Conservation (phyloP, 169 alveolate species). For the Plasmodium yoelii region DNA sequence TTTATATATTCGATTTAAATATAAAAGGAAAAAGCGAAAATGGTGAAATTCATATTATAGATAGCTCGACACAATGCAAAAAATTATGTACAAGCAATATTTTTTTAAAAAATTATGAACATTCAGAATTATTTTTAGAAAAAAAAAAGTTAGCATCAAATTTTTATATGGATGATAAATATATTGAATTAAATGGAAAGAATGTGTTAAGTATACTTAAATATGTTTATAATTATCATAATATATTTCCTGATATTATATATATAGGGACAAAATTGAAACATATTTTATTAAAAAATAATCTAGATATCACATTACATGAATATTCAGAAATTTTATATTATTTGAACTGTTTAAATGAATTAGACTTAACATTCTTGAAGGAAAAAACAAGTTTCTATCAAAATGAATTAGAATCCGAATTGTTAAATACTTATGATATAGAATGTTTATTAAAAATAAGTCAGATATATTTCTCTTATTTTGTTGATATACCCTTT, state of each 20-base stretch:
- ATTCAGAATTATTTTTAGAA: constrained; percentile 16
- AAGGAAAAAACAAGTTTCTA: constrained; percentile 32
- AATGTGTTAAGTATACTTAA: constrained; percentile 43
- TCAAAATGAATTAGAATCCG: constrained; percentile 18
- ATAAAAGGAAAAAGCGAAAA: neutral
- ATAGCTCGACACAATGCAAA: neutral
- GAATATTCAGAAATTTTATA: constrained; percentile 49
- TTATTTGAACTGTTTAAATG: constrained; percentile 5
- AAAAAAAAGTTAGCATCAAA: neutral
- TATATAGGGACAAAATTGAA: constrained; percentile 9
- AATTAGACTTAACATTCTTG: constrained; percentile 1
- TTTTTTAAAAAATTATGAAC: constrained; percentile 24
- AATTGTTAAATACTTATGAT: constrained; percentile 7
- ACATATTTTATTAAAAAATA: constrained; percentile 2
- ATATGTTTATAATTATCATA: constrained; percentile 13
- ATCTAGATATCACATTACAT: constrained; percentile 33
- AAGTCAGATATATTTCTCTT: constrained; percentile 5
- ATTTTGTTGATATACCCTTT: constrained; percentile 17
- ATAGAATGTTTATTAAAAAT: constrained; percentile 35
- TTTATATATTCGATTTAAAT: constrained; percentile 26
- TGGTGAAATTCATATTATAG: neutral
- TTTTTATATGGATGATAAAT: neutral
- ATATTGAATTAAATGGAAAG: constrained; percentile 37
- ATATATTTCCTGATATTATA: constrained; percentile 4
- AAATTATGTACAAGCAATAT: neutral